Evolutionary conservation across 192 early-diverging fungal genomes (phyloP), one percentile per base, ranked within the genome.

Genomic region (Thamnidium elegans): DNA sequence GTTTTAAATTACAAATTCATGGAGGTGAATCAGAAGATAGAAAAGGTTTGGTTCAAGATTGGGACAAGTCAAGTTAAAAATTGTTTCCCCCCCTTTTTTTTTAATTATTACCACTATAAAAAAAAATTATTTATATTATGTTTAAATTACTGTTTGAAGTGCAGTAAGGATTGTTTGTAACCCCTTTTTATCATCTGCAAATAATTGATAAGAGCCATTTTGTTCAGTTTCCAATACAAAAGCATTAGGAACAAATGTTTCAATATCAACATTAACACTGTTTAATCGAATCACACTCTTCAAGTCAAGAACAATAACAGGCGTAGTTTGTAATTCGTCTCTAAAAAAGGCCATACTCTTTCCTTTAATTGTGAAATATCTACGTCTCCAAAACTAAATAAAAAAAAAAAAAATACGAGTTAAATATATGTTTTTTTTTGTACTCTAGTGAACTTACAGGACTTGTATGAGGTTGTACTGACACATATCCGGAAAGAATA

Each of bases 301-400:
- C 13, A 64, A 39, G 19, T 64, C 63, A 32, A 64, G 36, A n/a
- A 46, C 23, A 3, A 53, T 1, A 19, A 39, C 50, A 44, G 63
- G 63, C 20, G 63, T 55, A 10, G 23, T 26, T 14, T 36, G 55
- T 39, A 45, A 23, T 55, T 78, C 78, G 31, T 81, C 82, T 13
- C 79, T 69, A 61, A 75, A 85, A 36, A 85, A 69, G 1, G 76
- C 66, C 17, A 85, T 51, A 26, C 67, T 73, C 62, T 79, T 72
- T n/a, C 79, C 79, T 19, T 78, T 73, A 63, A 85, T 79, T 30
- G 73, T 68, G 61, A 83, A 85, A 68, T 73, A 85, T 10, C 84
- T 76, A 44, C 84, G 79, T 63, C 78, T 80, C 84, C 81, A 85
- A 48, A 84, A 84, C 65, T 80, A 65, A 26, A 69, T 44, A n/a